Conservation (phyloP, 2,329 filamentous ascomycete species). For the Botrytis deweyae region DNA sequence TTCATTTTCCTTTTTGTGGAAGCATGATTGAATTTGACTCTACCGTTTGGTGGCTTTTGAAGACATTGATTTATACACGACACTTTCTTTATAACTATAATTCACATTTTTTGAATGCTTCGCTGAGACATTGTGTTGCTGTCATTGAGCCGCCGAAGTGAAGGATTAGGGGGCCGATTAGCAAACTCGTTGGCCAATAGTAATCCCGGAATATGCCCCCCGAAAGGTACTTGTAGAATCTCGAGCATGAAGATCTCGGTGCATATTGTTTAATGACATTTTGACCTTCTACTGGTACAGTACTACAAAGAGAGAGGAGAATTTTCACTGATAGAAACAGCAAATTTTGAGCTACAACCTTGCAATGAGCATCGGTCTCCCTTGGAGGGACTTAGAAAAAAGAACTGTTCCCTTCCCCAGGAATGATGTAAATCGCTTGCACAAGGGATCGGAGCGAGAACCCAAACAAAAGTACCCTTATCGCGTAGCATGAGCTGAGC, state of each 20-base stretch:
- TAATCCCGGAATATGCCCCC: neutral
- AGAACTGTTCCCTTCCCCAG: accelerated
- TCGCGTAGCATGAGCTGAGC: neutral
- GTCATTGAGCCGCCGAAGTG: neutral
- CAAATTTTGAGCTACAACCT: neutral
- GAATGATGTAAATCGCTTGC: neutral
- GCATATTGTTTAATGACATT: neutral
- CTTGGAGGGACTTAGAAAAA: neutral
- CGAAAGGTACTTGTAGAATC: neutral
- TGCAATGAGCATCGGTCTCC: neutral
- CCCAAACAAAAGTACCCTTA: neutral
- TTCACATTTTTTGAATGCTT: neutral
- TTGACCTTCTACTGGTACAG: neutral
- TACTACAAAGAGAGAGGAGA: neutral
- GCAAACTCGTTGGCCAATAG: neutral
- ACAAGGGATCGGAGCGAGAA: neutral
- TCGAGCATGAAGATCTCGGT: neutral
- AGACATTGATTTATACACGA: neutral
- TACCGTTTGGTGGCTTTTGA: neutral
- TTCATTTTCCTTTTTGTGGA: neutral
- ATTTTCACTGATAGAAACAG: neutral
- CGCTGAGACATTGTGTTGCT: neutral
- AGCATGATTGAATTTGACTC: neutral
- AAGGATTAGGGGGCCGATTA: neutral
- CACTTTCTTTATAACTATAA: neutral